A percentile compares a stretch with the other conserved stretches of the same genome.
Evolutionary conservation across 2,329 filamentous ascomycete species (phyloP).

Genomic region (Aspergillus novoparasiticus): DNA sequence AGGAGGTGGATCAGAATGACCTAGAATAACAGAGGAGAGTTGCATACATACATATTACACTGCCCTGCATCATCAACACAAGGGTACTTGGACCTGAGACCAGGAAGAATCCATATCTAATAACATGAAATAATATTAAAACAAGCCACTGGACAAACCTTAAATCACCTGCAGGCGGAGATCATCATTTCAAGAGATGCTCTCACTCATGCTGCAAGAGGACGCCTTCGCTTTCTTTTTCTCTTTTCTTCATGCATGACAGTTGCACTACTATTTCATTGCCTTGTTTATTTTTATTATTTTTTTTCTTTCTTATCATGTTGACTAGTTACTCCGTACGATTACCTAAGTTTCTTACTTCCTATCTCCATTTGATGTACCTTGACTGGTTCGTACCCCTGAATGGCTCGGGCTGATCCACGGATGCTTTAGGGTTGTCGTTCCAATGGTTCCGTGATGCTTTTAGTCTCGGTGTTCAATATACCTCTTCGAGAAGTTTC

Average conservation of each 20-base stretch:
- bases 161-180: conserved; percentile 12
- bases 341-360: background rate
- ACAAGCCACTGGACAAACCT: conserved; percentile 1
- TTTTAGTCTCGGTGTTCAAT: background rate
- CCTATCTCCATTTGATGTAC: background rate
- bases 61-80: background rate
- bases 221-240: background rate
- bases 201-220: background rate
- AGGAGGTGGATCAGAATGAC: background rate
- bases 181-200: conserved; percentile 9
- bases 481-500: background rate
- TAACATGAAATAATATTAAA: background rate
- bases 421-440: conserved; percentile 1
- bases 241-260: background rate
- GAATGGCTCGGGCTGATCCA: background rate
- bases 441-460: background rate
- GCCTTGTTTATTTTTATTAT: background rate
- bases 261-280: background rate
- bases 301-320: background rate
- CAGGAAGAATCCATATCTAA: background rate
- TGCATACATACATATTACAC: background rate
- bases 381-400: background rate
- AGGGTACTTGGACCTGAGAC: background rate
- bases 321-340: background rate
- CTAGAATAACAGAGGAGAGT: background rate